Percentiles rank a stretch among this genome's conserved stretches.
Evolutionary conservation across 768 basidiomycete species (phyloP).

Genomic region (Fistulinella prunicolor): DNA sequence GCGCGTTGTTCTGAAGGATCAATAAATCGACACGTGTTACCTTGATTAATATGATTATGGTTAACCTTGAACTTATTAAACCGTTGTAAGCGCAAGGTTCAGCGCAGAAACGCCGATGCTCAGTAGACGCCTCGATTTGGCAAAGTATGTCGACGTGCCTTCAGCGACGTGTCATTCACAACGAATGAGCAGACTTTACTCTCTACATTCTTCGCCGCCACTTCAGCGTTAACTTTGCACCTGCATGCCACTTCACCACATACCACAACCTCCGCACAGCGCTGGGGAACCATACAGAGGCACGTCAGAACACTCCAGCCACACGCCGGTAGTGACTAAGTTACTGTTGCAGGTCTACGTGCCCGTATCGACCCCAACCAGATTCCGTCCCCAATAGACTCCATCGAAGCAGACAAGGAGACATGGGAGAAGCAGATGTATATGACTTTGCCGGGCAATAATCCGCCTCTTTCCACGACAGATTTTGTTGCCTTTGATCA

Average conservation of each 20-base stretch:
- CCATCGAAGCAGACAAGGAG: slow-evolving; percentile 74
- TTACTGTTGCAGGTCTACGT: slow-evolving; percentile 54
- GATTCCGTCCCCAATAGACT: slow-evolving; percentile 86
- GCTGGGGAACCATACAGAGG: slow-evolving; percentile 50
- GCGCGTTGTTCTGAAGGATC: no score
- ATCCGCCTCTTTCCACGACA: slow-evolving; percentile 81
- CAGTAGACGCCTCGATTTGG: slow-evolving; percentile 14
- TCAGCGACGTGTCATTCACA: slow-evolving; percentile 2
- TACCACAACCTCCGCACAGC: slow-evolving; percentile 60
- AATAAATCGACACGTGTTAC: no score
- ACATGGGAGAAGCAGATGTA: slow-evolving; percentile 73
- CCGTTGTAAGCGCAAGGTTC: no score
- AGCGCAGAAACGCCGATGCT: no score
- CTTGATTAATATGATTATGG: no score
- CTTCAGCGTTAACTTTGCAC: neutral
- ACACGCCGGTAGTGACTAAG: slow-evolving; percentile 5
- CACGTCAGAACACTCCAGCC: slow-evolving; percentile 9
- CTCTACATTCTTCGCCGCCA: neutral
- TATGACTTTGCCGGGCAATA: slow-evolving; percentile 56
- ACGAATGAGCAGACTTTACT: slow-evolving; percentile 1
- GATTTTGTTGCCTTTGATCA: slow-evolving; percentile 92
- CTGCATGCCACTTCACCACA: slow-evolving; percentile 32
- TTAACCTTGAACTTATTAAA: no score
- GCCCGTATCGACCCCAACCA: slow-evolving; percentile 83
- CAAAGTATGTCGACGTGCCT: neutral